Evolutionary conservation across 805 yeast species (phyloP), one percentile per base, ranked within the genome.

Genomic region (Wickerhamiella lipophila): DNA sequence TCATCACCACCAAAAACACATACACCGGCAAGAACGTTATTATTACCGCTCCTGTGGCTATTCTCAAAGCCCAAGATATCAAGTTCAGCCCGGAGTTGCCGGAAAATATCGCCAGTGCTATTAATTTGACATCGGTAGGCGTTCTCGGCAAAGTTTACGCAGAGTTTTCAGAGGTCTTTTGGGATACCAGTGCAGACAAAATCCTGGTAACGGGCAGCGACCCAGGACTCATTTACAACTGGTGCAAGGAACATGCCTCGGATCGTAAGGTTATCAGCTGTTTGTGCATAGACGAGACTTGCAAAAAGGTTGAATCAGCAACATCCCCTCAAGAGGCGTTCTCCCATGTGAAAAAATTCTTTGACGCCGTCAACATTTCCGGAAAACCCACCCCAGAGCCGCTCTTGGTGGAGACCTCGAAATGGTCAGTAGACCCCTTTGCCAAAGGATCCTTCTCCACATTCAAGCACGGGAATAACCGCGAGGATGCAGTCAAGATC

Each of bases 381-480:
- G 46, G 43, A 8, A 38, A 39, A 15, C 50, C 53, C 6, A 46
- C 59, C 15, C 63, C 64, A 5, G 54, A 56, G 55, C 78, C 73
- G 42, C 61, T 52, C 3, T 72, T 71, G 46, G 60, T 69, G 0
- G 60, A 73, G 0, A 61, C 66, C 2, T 70, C 84, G 0, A 67
- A 71, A 26, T 85, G 95, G 95, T 73, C 84, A 0, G 54, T 55
- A 1, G 85, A 83, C 56, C 82, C 81, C 6, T 83, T 67, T 58
- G 73, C 81, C 6, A 65, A 80, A 51, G 95, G 95, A 4, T 77
- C 92, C 1, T 84, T 82, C 62, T 72, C 83, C 13, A 81, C 86
- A 0, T 74, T 84, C 49, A 62, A 68, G 32, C 77, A 81, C 0
- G 79, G 78, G 6, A 83, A 82, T 61, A 85, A 80, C 56, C 85